These are phyloP conservation scores for Fusarium sp. DNA, from an alignment of 2,329 filamentous ascomycete genomes.

Conservation along the genomic window DNA sequence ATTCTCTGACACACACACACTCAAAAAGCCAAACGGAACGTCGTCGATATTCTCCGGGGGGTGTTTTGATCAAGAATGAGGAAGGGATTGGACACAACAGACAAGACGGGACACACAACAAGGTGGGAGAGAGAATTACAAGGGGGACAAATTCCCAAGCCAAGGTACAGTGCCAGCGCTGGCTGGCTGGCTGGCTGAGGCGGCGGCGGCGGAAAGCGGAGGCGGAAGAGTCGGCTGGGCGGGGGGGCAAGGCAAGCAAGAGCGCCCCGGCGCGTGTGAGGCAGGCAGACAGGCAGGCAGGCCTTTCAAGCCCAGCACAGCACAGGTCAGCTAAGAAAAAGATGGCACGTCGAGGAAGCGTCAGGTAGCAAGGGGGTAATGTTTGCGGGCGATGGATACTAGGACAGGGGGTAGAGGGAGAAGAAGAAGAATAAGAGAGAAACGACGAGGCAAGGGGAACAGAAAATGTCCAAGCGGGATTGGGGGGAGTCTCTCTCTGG, in stretches of 20 bases:
- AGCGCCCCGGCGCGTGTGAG: not conserved
- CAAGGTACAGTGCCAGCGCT: conserved; percentile 17
- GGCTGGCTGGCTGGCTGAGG: not conserved
- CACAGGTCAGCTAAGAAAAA: conserved; percentile 9
- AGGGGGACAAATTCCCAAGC: conserved; percentile 33
- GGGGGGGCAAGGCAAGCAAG: conserved; percentile 1
- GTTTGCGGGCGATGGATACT: not conserved
- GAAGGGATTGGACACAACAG: conserved; percentile 28
- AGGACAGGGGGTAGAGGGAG: not conserved
- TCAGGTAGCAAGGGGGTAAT: not conserved
- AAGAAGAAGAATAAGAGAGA: not conserved
- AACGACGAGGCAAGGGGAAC: not conserved
- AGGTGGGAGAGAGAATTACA: conserved; percentile 29
- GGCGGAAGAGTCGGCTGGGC: conserved; percentile 24
- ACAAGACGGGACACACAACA: conserved; percentile 11
- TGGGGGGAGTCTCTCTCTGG: conserved; percentile 9
- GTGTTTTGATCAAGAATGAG: conserved; percentile 15
- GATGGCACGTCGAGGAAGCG: not conserved
- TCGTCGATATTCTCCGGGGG: conserved; percentile 8
- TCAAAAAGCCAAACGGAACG: conserved; percentile 14
- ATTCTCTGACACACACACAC: conserved; percentile 13
- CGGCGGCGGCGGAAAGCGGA: conserved; percentile 27
- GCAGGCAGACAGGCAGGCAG: conserved; percentile 13
- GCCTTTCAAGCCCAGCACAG: not conserved
- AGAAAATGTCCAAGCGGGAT: not conserved